Conservation (phyloP, 257 asterid species). For the Solanum dulcamara region DNA sequence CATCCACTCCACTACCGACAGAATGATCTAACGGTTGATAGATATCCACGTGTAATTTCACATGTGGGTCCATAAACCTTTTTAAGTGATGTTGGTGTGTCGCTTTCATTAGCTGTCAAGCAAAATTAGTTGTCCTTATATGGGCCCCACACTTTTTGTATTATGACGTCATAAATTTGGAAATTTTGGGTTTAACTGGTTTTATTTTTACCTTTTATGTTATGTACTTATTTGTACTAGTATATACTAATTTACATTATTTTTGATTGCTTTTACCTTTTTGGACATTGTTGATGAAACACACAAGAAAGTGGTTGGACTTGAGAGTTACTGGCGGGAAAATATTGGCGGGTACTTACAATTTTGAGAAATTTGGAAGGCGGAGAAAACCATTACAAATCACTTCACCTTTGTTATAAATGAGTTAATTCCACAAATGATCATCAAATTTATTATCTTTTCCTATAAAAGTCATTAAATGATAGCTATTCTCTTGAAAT, state of each 20-base stretch:
- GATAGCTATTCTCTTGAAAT: too few relatives aligned
- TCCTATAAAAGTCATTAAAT: too few relatives aligned
- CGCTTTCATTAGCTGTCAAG: conserved; percentile 28
- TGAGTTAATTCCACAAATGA: too few relatives aligned
- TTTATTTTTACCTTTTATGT: background rate
- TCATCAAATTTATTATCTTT: too few relatives aligned
- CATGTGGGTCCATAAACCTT: conserved; percentile 3
- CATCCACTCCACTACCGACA: conserved; percentile 21
- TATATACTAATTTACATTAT: background rate
- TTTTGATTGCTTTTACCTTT: background rate
- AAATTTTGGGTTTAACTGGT: background rate
- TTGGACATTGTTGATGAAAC: background rate
- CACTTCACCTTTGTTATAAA: too few relatives aligned
- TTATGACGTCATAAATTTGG: background rate
- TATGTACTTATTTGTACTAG: background rate
- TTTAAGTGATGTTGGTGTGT: conserved; percentile 17
- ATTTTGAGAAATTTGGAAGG: background rate
- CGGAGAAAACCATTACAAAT: too few relatives aligned
- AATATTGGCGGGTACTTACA: background rate
- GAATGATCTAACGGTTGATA: conserved; percentile 11
- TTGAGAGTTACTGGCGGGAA: background rate
- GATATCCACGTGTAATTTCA: conserved; percentile 10
- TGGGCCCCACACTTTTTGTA: background rate
- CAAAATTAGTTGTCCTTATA: background rate
- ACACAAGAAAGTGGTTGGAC: background rate